A percentile compares a stretch with the other conserved stretches of the same genome.
Conservation (phyloP, 176 grass and related monocot genomes). For the Pharus latifolius region DNA sequence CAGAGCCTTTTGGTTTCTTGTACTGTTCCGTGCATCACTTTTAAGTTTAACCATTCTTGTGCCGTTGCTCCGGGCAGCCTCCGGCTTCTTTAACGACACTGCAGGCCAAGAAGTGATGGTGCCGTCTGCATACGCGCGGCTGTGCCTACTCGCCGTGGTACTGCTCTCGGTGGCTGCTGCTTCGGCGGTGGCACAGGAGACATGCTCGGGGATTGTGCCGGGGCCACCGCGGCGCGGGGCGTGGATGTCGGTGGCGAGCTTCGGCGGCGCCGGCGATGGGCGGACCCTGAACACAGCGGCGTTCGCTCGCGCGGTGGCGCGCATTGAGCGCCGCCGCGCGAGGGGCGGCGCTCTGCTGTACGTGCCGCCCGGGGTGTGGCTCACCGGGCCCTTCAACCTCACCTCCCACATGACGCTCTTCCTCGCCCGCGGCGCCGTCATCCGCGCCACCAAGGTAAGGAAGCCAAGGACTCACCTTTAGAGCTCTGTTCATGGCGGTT, state of each 20-base stretch:
- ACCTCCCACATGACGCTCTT: constrained; percentile 81
- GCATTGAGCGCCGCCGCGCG: constrained; percentile 32
- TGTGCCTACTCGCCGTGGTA: neutral
- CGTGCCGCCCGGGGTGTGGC: constrained; percentile 61
- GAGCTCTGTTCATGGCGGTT: neutral
- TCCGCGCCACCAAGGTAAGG: constrained; percentile 48
- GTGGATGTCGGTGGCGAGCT: constrained; percentile 55
- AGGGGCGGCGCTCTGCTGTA: constrained; percentile 51
- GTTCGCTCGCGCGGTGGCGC: constrained; percentile 39
- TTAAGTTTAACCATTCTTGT: neutral
- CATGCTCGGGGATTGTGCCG: constrained; percentile 27
- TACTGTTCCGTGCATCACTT: neutral
- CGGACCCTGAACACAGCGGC: constrained; percentile 43
- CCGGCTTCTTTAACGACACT: too few species aligned
- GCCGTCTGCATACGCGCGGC: neutral
- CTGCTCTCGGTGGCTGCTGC: neutral
- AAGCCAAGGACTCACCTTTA: neutral
- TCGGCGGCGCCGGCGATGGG: constrained; percentile 40
- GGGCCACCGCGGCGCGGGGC: constrained; percentile 23
- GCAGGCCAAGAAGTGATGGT: neutral
- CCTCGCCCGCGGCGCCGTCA: constrained; percentile 52
- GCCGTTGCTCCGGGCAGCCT: neutral
- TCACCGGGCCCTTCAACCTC: constrained; percentile 62
- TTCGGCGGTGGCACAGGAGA: constrained; percentile 28
- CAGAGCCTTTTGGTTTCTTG: neutral